Evolutionary conservation across 2,329 filamentous ascomycete genomes (phyloP).

Genomic region (Talaromyces sp.): DNA sequence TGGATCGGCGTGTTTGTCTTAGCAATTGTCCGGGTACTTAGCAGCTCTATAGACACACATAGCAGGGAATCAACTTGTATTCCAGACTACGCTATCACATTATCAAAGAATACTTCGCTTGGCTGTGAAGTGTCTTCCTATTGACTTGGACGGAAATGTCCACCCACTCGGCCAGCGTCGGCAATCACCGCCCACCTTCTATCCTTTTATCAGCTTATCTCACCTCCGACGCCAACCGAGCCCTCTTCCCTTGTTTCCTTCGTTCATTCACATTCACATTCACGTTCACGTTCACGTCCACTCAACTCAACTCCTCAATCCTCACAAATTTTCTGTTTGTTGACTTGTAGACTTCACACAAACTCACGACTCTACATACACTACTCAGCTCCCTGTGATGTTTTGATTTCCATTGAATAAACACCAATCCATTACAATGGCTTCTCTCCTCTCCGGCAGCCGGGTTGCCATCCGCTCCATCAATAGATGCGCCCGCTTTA

Average conservation of each 20-base stretch:
- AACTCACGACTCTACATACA: too few relatives aligned
- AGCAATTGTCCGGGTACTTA: background rate
- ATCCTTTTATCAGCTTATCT: slow-evolving; percentile 8
- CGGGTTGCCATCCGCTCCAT: slow-evolving; percentile 19
- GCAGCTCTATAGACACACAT: background rate
- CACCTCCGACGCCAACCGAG: slow-evolving; percentile 27
- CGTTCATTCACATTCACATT: background rate
- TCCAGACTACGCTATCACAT: background rate
- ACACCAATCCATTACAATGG: slow-evolving; percentile 19
- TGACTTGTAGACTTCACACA: too few relatives aligned
- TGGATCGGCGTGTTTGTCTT: background rate
- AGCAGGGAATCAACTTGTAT: background rate
- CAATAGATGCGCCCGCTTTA: slow-evolving; percentile 9
- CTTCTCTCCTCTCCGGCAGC: slow-evolving; percentile 20
- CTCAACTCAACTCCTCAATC: background rate
- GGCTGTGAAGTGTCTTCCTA: too few relatives aligned
- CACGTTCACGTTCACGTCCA: background rate
- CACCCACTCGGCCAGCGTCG: background rate
- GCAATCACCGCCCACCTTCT: background rate
- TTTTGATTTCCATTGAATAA: background rate
- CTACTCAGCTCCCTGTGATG: background rate
- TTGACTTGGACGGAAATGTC: too few relatives aligned
- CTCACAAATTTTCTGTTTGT: background rate
- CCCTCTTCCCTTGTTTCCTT: slow-evolving; percentile 5
- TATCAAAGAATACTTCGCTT: too few relatives aligned